These are phyloP conservation scores for Candida boidinii DNA, from an alignment of 805 yeast genomes.

Conservation along the genomic window DNA sequence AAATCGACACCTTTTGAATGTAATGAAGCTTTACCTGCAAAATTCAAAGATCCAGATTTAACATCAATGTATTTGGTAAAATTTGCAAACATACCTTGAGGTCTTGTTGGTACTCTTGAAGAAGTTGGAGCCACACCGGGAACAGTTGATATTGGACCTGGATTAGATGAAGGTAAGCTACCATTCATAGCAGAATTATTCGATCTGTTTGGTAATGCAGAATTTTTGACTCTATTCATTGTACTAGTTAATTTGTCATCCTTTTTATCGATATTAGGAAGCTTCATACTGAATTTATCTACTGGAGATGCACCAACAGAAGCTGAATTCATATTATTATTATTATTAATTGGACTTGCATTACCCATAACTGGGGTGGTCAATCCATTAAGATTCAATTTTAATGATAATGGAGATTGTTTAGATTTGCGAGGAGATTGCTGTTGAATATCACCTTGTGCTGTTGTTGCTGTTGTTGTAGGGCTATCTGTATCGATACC, in stretches of 20 bases:
- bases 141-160: too few relatives aligned
- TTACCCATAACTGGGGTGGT: too few relatives aligned
- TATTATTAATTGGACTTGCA: not conserved
- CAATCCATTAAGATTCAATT: too few relatives aligned
- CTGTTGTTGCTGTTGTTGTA: constrained; percentile 5
- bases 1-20: constrained; percentile 91
- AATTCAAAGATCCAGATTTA: constrained; percentile 84
- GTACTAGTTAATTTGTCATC: too few relatives aligned
- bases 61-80: constrained; percentile 86
- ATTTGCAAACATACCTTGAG: constrained; percentile 66
- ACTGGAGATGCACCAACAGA: too few relatives aligned
- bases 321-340: too few relatives aligned
- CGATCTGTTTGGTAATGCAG: not conserved
- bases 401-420: too few relatives aligned
- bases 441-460: not conserved
- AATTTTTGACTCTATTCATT: not conserved
- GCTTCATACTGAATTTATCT: too few relatives aligned
- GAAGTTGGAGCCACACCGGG: too few relatives aligned
- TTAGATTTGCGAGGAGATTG: too few relatives aligned
- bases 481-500: constrained; percentile 10
- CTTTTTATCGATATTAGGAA: too few relatives aligned
- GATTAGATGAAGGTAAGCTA: too few relatives aligned
- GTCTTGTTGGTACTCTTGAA: constrained; percentile 22
- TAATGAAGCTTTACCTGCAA: constrained; percentile 87
- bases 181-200: constrained; percentile 1